These are phyloP conservation scores for Abrus pulchellus DNA, from an alignment of 306 rosid species.

Conservation along the genomic window DNA sequence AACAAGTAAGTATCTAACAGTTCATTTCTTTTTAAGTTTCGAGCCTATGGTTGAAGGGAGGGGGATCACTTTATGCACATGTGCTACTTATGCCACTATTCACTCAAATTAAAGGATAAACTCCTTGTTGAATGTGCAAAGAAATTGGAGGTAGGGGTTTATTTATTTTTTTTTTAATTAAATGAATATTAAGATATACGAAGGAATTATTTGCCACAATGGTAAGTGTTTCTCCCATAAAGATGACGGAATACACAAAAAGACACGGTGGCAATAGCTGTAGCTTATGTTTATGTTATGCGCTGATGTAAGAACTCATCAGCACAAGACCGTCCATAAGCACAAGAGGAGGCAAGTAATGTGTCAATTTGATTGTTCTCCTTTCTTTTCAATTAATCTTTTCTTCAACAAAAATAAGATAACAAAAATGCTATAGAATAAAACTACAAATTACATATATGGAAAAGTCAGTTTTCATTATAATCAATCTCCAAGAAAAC, in stretches of 20 bases:
- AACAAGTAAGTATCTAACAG: neutral
- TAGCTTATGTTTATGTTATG: constrained; percentile 69
- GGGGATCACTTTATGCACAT: neutral
- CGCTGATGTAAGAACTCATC: constrained; percentile 53
- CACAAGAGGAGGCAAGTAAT: constrained; percentile 36
- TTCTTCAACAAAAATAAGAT: neutral
- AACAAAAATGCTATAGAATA: neutral
- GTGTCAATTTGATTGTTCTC: neutral
- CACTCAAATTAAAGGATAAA: constrained; percentile 2
- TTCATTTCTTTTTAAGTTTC: neutral
- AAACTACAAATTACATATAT: neutral
- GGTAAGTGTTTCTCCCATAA: constrained; percentile 32
- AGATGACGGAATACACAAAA: constrained; percentile 32
- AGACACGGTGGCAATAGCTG: constrained; percentile 44
- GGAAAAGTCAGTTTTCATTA: neutral
- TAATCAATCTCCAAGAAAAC: neutral
- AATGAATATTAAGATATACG: neutral
- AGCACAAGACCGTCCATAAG: constrained; percentile 67
- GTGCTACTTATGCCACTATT: neutral
- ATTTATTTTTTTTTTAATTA: neutral
- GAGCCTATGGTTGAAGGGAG: constrained; percentile 10
- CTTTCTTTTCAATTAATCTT: neutral
- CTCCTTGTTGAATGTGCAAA: constrained; percentile 13
- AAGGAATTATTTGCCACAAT: constrained; percentile 40
- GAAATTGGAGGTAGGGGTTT: constrained; percentile 20